Conservation (phyloP, 768 basidiomycete species). For the Kwoniella botswanensis region DNA sequence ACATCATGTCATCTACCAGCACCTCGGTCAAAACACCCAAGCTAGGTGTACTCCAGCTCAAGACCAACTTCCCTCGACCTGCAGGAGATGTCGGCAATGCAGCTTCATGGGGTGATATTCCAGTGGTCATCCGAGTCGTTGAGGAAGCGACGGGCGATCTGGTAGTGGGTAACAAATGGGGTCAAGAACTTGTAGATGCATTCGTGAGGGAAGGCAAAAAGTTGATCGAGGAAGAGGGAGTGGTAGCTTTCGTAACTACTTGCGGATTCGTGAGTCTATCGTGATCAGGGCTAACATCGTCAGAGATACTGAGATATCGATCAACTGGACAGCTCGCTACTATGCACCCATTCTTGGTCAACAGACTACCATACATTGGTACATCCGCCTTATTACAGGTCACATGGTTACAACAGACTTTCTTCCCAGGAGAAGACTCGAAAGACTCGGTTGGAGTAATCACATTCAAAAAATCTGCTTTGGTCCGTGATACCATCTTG, state of each 20-base stretch:
- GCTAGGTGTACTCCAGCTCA: slow-evolving; percentile 43
- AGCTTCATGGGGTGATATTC: slow-evolving; percentile 33
- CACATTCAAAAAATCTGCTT: slow-evolving; percentile 32
- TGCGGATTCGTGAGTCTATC: slow-evolving; percentile 39
- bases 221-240: slow-evolving; percentile 38
- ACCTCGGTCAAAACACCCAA: slow-evolving; percentile 24
- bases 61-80: slow-evolving; percentile 42
- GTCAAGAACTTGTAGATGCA: slow-evolving; percentile 34
- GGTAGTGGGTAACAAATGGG: slow-evolving; percentile 36
- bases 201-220: slow-evolving; percentile 39
- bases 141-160: slow-evolving; percentile 27
- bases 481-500: slow-evolving; percentile 23
- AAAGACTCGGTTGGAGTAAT: slow-evolving; percentile 40
- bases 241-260: slow-evolving; percentile 39
- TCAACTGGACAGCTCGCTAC: slow-evolving; percentile 34
- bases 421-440: slow-evolving; percentile 28
- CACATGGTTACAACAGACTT: slow-evolving; percentile 30
- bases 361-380: slow-evolving; percentile 40
- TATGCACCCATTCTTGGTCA: slow-evolving; percentile 41
- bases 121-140: slow-evolving; percentile 39
- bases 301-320: neutral
- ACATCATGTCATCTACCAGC: slow-evolving; percentile 2
- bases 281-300: neutral
- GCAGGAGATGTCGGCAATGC: slow-evolving; percentile 38
- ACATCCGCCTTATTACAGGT: slow-evolving; percentile 38